Evolutionary conservation across 352 stramenopile species (phyloP), one percentile per base, ranked within the genome.

Genomic region (Globisporangium nagaii): DNA sequence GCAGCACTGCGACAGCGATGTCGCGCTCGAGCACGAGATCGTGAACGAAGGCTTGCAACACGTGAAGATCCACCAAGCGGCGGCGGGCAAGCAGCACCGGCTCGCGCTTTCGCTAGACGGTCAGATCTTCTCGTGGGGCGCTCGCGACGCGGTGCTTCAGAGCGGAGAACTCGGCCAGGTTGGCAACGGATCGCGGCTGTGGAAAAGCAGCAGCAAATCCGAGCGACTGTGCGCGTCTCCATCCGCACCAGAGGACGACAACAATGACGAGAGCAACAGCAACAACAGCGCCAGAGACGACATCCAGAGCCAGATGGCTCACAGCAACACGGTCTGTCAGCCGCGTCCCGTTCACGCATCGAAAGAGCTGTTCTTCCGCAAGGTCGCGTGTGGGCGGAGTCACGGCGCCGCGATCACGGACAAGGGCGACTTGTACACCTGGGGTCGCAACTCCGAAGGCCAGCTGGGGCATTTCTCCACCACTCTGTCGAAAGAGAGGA

Each of bases 391-490:
- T 39, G 90, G 87, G 17, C 56, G 62, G 25, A 53, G 70, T 25
- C 90, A 97, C 52, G 81, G 72, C 4, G 78, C 74, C 43, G 85
- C 85, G 2, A 28, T 96, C 46, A 94, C 84, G 1, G 56, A 83
- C n/a, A 72, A 63, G 24, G 86, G 88, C 17, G 88, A 95, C 42
- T 31, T 96, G 22, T 96, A 96, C 65, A 90, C 88, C 4, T 97
- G 88, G 88, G 89, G 90, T 2, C 63, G 85, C 15, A 94, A 93
- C 55, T 84, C 79, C 15, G 84, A 96, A 58, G 89, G 87, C 0
- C 88, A 97, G 44, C 74, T 96, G 7, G 90, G 90, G 1, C 79
- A 88, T 17, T 59, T 66, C 9, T 64, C 71, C 7, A 55, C 28
- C 10, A 70, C 66, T 0, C 56, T 84, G 3, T 44, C 66, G 3